These are phyloP conservation scores for Trypethelium eluteriae DNA, from an alignment of 495 filamentous ascomycete species.

Conservation along the genomic window DNA sequence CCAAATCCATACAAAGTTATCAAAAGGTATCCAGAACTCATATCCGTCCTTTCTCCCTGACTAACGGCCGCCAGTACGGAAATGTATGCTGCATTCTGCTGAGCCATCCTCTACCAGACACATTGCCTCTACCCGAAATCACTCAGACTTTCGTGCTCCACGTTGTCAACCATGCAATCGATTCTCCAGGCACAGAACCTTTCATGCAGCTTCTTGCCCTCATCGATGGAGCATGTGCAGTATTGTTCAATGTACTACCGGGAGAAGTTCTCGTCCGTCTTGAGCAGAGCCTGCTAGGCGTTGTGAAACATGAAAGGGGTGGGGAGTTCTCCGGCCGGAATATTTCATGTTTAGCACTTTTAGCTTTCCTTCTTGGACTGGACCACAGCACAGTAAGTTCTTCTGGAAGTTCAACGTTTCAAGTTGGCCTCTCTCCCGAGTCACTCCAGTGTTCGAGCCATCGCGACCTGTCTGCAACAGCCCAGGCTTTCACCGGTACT, in stretches of 20 bases:
- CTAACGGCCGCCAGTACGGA: slow-evolving; percentile 18
- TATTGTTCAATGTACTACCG: slow-evolving; percentile 22
- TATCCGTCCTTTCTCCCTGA: neutral
- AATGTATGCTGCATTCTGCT: slow-evolving; percentile 13
- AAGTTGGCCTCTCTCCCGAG: neutral
- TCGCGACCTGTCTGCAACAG: neutral
- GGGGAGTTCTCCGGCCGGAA: slow-evolving; percentile 16
- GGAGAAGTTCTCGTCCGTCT: slow-evolving; percentile 18
- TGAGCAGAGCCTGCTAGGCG: slow-evolving; percentile 25
- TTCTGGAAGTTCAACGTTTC: neutral
- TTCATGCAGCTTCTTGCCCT: slow-evolving; percentile 26
- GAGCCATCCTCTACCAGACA: slow-evolving; percentile 25
- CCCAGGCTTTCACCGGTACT: slow-evolving; percentile 18
- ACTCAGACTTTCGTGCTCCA: slow-evolving; percentile 29
- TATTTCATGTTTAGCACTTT: slow-evolving; percentile 22
- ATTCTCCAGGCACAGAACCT: slow-evolving; percentile 18
- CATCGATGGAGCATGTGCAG: slow-evolving; percentile 29
- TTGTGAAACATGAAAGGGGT: slow-evolving; percentile 20
- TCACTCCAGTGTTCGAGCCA: neutral
- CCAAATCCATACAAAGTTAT: neutral
- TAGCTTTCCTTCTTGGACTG: neutral
- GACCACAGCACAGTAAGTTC: neutral
- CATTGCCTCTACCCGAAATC: slow-evolving; percentile 25
- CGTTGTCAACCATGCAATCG: slow-evolving; percentile 23
- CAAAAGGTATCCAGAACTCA: neutral